Conservation (phyloP, 495 filamentous ascomycete genomes). For the Aspergillus mulundensis region DNA sequence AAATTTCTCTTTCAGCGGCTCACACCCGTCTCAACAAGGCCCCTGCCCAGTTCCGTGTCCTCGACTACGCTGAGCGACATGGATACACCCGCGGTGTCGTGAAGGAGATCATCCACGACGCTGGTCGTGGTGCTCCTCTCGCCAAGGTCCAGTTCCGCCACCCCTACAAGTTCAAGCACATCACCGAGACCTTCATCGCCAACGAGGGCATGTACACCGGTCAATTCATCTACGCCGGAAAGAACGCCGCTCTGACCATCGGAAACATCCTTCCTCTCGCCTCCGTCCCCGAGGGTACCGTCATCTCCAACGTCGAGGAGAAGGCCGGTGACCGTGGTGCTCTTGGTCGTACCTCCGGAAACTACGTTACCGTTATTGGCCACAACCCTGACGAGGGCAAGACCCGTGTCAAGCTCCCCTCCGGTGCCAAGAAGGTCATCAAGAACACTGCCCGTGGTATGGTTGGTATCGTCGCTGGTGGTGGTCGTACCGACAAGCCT, state of each 20-base stretch:
- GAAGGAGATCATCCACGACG: constrained; percentile 99
- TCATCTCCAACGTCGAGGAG: constrained; percentile 98
- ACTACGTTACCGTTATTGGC: constrained; percentile 98
- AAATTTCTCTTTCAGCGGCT: constrained; percentile 51
- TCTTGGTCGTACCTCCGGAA: constrained; percentile 93
- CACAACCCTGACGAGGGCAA: constrained; percentile 99
- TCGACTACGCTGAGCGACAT: constrained; percentile 94
- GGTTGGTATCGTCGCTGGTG: constrained; percentile 99
- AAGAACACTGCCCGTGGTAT: constrained; percentile 88
- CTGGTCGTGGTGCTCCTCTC: constrained; percentile 95
- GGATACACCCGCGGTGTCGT: constrained; percentile 96
- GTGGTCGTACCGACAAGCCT: constrained; percentile 99
- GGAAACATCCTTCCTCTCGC: constrained; percentile 94
- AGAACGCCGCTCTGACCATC: constrained; percentile 91
- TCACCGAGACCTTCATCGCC: constrained; percentile 97
- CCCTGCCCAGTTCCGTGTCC: constrained; percentile 86
- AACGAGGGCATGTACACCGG: constrained; percentile 99
- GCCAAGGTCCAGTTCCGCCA: constrained; percentile 95
- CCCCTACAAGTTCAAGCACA: constrained; percentile 83
- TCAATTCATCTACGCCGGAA: constrained; percentile 99
- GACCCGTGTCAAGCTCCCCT: constrained; percentile 98
- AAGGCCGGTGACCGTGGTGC: constrained; percentile 95
- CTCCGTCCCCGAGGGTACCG: constrained; percentile 96
- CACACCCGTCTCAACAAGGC: constrained; percentile 91
- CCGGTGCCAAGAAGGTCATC: constrained; percentile 98